These are phyloP conservation scores for Xylaria sp. DNA, from an alignment of 2,329 filamentous ascomycete species.

Conservation along the genomic window DNA sequence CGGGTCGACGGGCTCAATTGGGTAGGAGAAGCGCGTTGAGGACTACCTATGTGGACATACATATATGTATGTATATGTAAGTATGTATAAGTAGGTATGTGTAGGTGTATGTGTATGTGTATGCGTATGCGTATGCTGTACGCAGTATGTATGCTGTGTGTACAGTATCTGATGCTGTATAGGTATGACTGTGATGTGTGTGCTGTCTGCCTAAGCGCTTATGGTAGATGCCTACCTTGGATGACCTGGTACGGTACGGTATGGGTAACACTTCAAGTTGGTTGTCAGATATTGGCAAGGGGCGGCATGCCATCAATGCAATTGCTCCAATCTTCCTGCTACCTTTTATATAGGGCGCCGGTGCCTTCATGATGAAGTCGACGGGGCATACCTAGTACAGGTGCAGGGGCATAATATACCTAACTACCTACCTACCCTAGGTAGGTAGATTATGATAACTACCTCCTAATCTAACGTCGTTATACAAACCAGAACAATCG, in stretches of 20 bases:
- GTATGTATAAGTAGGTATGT: no score
- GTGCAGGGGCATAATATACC: neutral
- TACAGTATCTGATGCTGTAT: no score
- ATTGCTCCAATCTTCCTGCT: conserved; percentile 12
- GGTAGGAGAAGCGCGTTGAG: neutral
- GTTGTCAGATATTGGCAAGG: conserved; percentile 18
- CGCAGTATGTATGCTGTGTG: neutral
- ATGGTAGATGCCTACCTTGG: conserved; percentile 5
- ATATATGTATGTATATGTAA: no score
- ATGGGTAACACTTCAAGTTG: neutral
- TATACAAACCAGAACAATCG: no score
- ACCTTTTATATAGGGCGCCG: neutral
- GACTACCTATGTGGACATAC: neutral
- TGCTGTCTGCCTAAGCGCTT: conserved; percentile 1
- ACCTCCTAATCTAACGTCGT: no score
- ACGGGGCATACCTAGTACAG: neutral
- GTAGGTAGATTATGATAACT: no score
- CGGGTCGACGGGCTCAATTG: conserved; percentile 21
- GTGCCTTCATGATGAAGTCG: neutral
- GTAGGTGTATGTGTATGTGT: neutral
- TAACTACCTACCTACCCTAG: no score
- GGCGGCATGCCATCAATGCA: conserved; percentile 26
- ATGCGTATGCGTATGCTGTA: neutral
- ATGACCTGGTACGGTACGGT: neutral
- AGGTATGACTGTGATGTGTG: conserved; percentile 10